Evolutionary conservation across 805 yeast species (phyloP).

Genomic region (Candida nanaspora): DNA sequence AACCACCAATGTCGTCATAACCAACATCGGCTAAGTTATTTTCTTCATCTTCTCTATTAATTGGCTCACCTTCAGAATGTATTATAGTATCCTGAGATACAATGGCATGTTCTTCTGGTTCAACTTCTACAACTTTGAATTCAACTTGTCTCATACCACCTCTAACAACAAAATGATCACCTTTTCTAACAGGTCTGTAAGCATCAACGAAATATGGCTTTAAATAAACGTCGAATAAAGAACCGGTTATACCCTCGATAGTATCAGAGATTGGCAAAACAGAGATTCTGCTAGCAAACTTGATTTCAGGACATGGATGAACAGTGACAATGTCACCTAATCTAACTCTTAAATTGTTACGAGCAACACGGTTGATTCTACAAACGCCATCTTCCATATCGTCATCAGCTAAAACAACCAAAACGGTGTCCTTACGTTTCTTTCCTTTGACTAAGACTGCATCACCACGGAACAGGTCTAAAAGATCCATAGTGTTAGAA

Average conservation of each 20-base stretch:
- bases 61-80: slow-evolving; percentile 98
- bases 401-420: slow-evolving; percentile 93
- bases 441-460: slow-evolving; percentile 96
- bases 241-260: slow-evolving; percentile 95
- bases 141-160: slow-evolving; percentile 99
- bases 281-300: slow-evolving; percentile 90
- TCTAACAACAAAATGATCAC: slow-evolving; percentile 91
- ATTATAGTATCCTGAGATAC: slow-evolving; percentile 98
- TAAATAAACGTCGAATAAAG: slow-evolving; percentile 89
- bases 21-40: slow-evolving; percentile 95
- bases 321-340: slow-evolving; percentile 87
- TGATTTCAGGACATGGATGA: slow-evolving; percentile 96
- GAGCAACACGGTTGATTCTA: slow-evolving; percentile 89
- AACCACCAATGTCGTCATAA: slow-evolving; percentile 98
- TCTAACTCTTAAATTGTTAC: slow-evolving; percentile 90
- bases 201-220: slow-evolving; percentile 99
- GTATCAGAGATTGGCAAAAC: slow-evolving; percentile 97
- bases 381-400: slow-evolving; percentile 95
- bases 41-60: slow-evolving; percentile 96
- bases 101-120: slow-evolving; percentile 94
- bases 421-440: slow-evolving; percentile 94
- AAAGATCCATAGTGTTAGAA: slow-evolving; percentile 88
- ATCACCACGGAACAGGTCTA: slow-evolving; percentile 95
- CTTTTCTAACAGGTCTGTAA: slow-evolving; percentile 96
- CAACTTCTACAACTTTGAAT: slow-evolving; percentile 96